Base-by-base conservation (phyloP, 352 stramenopile genomes). In the Peronosclerospora sorghi region DNA sequence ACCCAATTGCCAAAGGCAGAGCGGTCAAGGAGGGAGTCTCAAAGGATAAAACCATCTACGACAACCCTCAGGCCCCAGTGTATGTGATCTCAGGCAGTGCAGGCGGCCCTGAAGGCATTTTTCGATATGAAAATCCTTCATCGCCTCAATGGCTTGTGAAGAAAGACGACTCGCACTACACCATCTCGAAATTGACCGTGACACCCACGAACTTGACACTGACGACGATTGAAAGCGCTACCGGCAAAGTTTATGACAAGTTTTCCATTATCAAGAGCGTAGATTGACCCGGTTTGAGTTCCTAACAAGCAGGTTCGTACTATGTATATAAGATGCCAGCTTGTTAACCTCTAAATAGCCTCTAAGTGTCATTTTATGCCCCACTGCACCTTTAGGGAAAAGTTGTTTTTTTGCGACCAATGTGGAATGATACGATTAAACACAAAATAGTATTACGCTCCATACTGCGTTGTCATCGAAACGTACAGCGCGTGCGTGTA, bases 1-100 rank as follows among this genome's bases (percentile, higher is more conserved):
- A 81, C 1, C 81, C 80, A 1, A 66, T 88, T 30, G 57, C 54
- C 0, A 56, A 72, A 7, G 60, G 48, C 46, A 52, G 60, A 17
- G 49, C 63, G 2, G 50, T 86, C 0, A 44, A 59, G 9, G 48
- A 62, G 13, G 74, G 68, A 9, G 67, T 84, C 39, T 80, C 64
- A 14, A 14, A 41, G 0, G 69, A 86, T 43, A 56, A 51, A 15
- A 77, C 59, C 7, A 59, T 54, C n/a, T 94, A 88, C 51, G 48
- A 55, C n/a, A 73, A 80, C 41, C 73, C 73, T 0, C 46, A 65
- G 30, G 70, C 76, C 0, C 73, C 80, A 0, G 74, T 86, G 38
- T 71, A 94, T 41, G 55, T 90, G n/a, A 41, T 87, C 17, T 76
- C 63, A 0, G 81, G 78, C 7, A 63, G 62, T 0, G 69, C 65